Conservation (phyloP, 305 asterid genomes). For the Solanum hybrid region DNA sequence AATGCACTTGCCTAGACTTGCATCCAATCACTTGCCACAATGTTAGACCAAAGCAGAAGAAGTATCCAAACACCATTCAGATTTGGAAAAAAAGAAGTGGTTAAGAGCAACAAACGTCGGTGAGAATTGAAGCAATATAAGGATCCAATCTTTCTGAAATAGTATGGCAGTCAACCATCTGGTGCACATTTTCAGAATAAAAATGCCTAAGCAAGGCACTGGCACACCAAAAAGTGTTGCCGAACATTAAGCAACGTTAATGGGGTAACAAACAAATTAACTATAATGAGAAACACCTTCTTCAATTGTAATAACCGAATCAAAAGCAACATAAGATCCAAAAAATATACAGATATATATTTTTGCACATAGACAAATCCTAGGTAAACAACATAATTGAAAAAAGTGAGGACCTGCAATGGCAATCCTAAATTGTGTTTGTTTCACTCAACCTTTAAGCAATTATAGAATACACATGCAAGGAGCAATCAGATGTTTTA, state of each 20-base stretch:
- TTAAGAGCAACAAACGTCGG: not conserved
- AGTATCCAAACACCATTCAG: not conserved
- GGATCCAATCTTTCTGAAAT: not conserved
- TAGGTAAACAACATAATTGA: not conserved
- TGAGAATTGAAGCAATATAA: not conserved
- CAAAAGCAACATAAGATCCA: not conserved
- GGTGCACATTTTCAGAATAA: conserved; percentile 1
- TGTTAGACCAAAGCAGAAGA: not conserved
- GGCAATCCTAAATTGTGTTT: not conserved
- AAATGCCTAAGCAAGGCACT: not conserved
- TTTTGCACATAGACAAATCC: not conserved
- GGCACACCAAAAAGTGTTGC: not conserved
- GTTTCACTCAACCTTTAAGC: not conserved
- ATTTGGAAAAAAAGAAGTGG: not conserved
- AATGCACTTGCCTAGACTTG: not conserved
- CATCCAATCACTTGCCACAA: not conserved
- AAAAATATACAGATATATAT: not conserved
- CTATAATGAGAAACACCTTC: not conserved
- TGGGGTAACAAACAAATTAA: not conserved
- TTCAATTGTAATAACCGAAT: not conserved
- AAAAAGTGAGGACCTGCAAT: not conserved
- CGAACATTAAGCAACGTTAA: not conserved
- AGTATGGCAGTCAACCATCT: conserved; percentile 2
- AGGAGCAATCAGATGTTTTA: not conserved
- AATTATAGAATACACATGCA: not conserved